phyloP scores from a whole-genome alignment of 2,329 filamentous ascomycete genomes.

The Graphium sp. region DNA sequence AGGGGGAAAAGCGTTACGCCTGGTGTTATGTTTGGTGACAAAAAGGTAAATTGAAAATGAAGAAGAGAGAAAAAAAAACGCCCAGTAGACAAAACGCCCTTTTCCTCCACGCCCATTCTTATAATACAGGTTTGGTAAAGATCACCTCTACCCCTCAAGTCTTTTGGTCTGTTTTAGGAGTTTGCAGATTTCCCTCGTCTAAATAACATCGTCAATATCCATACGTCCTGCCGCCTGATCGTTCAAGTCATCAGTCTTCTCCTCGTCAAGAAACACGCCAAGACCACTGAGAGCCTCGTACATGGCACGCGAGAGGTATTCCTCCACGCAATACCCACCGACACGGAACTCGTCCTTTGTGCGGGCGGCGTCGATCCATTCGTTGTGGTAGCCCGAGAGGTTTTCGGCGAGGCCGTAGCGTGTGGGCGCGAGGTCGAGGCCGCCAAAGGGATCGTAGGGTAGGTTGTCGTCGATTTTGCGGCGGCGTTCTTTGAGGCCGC shows the following conservation, averaged over 20 bases:
- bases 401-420: conserved; percentile 43
- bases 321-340: conserved; percentile 68
- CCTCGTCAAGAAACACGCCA: conserved; percentile 74
- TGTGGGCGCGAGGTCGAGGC: conserved; percentile 47
- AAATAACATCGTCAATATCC: conserved; percentile 4
- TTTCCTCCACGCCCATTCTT: background rate
- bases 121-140: no score
- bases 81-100: background rate
- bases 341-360: conserved; percentile 50
- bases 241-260: conserved; percentile 28
- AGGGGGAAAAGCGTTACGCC: no score
- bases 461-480: conserved; percentile 34
- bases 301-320: conserved; percentile 68
- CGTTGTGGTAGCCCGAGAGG: conserved; percentile 54
- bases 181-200: no score
- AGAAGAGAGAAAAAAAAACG: background rate
- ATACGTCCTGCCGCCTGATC: conserved; percentile 1
- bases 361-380: conserved; percentile 52
- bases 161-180: no score
- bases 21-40: no score
- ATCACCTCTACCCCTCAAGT: no score
- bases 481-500: conserved; percentile 45
- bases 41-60: no score
- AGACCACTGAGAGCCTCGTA: conserved; percentile 83
- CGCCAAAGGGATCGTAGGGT: conserved; percentile 80